Evolutionary conservation across 1,284 basidiomycete genomes (phyloP), one percentile per base, ranked within the genome.

Genomic region (Apiotrichum porosum): DNA sequence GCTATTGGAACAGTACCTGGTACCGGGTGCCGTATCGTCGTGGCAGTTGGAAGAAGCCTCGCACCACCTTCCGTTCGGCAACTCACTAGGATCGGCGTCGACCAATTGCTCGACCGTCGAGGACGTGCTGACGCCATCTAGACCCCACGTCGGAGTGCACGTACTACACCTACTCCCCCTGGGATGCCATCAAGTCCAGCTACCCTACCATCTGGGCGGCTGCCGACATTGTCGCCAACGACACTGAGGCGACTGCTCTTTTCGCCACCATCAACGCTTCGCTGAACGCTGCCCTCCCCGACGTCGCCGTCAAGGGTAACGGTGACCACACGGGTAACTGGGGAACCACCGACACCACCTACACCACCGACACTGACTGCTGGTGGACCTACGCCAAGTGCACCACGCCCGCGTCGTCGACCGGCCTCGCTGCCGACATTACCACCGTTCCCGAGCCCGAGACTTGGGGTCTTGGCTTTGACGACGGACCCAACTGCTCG

Each of bases 391-490:
- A 56, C 44, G 57, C 56, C 17, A 53, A 64, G 40, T 75, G 75
- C 52, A 65, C 60, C 19, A 64, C 54, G 1, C 71, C 74, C 21
- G 66, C 64, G 42, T 37, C 55, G 9, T 47, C 40, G 23, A 40
- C 54, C 3, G 58, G 58, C 6, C 39, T 78, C 12, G 41, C 56
- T 4, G 52, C 61, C 21, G 77, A 79, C 50, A 55, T 77, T 33
- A 66, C 68, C 8, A 65, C 54, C 12, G 52, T 68, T 22, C 73
- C 75, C 12, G 76, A 78, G 56, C 76, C 78, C 3, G 51, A 81
- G 38, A 78, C 77, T 1, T 80, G 75, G 73, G 78, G 78, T 24
- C 64, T 76, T 26, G 75, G 74, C 4, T 77, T 76, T 48, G 78
- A 80, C 56, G 78, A 79, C 52, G 78, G 75, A 43, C 73, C 73